Base-by-base conservation (phyloP, 2,329 filamentous ascomycete genomes). In the Hymenoscyphus repandus region DNA sequence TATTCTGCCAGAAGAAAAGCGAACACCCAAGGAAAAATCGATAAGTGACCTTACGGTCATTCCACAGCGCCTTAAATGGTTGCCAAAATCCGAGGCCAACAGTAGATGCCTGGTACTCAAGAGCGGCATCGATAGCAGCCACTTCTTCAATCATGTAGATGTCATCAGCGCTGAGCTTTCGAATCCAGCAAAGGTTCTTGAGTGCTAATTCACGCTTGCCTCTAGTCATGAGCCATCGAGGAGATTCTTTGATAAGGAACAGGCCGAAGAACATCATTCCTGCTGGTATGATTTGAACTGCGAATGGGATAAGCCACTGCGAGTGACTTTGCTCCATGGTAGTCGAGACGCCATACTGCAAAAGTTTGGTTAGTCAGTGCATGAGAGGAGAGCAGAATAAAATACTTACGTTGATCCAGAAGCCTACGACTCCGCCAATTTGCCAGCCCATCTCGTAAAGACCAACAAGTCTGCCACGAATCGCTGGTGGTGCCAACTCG, bases 11-110 rank as follows among this genome's bases (percentile, higher is more conserved):
- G 38, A 55, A 45, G 40, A 59, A 53, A 3, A 70, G 49, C 70
- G 75, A 53, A n/a, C 41, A 45, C 12, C 86, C 86, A 6, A 90
- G 74, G 65, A 87, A 78, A 68, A 91, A 82, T 38, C 87, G 80
- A 73, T 82, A 88, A 58, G 80, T 80, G 22, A 87, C 77, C 62
- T 77, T 77, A 51, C 70, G 73, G 55, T 80, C 69, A 58, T 73
- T 75, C 50, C 75, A 72, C n/a, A 80, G 73, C 2, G 73, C 71
- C 27, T 47, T 37, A 69, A 88, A 87, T 0, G 85, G 84, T 66
- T 83, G 83, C 82, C 82, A 88, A 74, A 90, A 89, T 1, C 86
- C 86, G 13, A 78, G 69, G 6, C 86, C 86, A 43, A 89, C 78
- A 30, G 78, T 76, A 1, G 72, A 64, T 39, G 76, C 71, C 66